Percentiles rank a stretch among this genome's conserved stretches.
phyloP scores from a whole-genome alignment of 2,329 filamentous ascomycete species.

The Fusarium xylarioides region DNA sequence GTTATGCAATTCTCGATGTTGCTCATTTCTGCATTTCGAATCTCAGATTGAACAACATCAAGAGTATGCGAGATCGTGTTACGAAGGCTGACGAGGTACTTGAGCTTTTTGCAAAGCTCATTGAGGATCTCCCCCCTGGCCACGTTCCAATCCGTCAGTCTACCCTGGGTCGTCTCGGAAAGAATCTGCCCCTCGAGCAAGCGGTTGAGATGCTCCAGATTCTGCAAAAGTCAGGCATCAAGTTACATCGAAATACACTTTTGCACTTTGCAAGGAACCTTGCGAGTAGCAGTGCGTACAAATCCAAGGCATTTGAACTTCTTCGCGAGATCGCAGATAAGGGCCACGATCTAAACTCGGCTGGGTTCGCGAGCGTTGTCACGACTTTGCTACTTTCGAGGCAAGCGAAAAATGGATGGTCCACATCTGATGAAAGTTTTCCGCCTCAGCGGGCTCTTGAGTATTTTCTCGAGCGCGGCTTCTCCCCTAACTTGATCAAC shows the following conservation, averaged over 20 bases:
- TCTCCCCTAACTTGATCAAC: conserved; percentile 68
- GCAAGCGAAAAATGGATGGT: conserved; percentile 26
- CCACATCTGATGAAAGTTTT: conserved; percentile 37
- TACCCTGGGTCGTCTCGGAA: conserved; percentile 48
- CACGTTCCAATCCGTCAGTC: conserved; percentile 51
- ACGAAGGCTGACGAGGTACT: conserved; percentile 45
- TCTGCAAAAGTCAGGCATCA: conserved; percentile 42
- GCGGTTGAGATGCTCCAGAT: conserved; percentile 49
- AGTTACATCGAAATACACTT: conserved; percentile 54
- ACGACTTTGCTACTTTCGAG: conserved; percentile 63
- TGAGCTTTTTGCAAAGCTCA: conserved; percentile 41
- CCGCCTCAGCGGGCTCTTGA: conserved; percentile 46
- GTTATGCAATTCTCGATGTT: conserved; percentile 51
- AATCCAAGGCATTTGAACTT: conserved; percentile 56
- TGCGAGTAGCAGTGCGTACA: conserved; percentile 51
- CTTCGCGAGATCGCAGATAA: conserved; percentile 47
- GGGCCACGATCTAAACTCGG: conserved; percentile 57
- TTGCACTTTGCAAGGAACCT: conserved; percentile 59
- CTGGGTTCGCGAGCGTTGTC: conserved; percentile 62
- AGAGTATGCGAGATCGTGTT: conserved; percentile 31
- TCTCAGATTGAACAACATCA: conserved; percentile 28
- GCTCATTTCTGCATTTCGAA: conserved; percentile 45
- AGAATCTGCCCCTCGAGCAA: conserved; percentile 44
- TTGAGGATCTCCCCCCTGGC: conserved; percentile 43
- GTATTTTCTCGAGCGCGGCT: conserved; percentile 65